These are phyloP conservation scores for Arthrobotrys musiformis DNA, from an alignment of 2,329 filamentous ascomycete genomes.

Conservation along the genomic window DNA sequence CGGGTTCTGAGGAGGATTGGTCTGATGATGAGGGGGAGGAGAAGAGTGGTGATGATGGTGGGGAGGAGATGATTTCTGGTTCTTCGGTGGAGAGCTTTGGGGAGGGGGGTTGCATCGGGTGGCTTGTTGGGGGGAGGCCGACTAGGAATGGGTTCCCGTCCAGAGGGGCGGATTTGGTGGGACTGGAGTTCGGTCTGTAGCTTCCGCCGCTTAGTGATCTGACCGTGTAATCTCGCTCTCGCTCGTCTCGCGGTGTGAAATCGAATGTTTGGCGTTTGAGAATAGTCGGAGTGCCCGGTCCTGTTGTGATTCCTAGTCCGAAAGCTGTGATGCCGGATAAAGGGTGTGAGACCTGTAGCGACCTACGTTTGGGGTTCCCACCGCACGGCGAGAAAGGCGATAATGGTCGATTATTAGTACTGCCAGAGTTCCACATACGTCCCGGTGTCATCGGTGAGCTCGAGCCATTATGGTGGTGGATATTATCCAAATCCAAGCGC, in stretches of 20 bases:
- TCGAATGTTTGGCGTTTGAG: conserved; percentile 50
- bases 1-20: conserved; percentile 8
- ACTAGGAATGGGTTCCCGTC: conserved; percentile 15
- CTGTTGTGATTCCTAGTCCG: neutral
- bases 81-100: conserved; percentile 24
- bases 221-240: neutral
- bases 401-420: neutral
- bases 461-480: conserved; percentile 7
- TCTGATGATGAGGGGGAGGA: neutral
- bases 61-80: neutral
- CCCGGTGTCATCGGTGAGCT: conserved; percentile 29
- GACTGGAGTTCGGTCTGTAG: conserved; percentile 41
- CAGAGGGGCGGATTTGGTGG: conserved; percentile 15
- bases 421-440: conserved; percentile 11
- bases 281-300: conserved; percentile 9
- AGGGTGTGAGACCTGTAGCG: conserved; percentile 23
- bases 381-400: conserved; percentile 25
- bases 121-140: conserved; percentile 20
- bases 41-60: neutral
- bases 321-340: neutral
- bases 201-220: neutral
- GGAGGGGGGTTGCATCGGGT: conserved; percentile 5
- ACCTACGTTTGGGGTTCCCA: conserved; percentile 26
- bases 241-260: conserved; percentile 17
- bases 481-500: conserved; percentile 35